phyloP scores from a whole-genome alignment of 345 rosid species.

The Cardiospermum halicacabum region DNA sequence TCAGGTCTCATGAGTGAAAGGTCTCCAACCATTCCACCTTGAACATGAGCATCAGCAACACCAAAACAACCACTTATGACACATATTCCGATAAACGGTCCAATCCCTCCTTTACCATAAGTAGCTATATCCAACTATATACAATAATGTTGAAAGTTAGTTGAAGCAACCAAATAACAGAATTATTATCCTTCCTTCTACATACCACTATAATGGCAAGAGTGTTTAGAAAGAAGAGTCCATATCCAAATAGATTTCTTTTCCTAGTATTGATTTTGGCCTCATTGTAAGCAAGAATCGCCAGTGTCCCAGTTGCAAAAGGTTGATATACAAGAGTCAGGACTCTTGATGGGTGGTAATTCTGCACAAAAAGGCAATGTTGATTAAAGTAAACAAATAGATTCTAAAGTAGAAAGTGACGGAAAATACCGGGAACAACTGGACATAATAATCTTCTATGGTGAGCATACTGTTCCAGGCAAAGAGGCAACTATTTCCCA shows the following conservation, averaged over 20 bases:
- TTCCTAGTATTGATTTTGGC: constrained; percentile 62
- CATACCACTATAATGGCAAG: constrained; percentile 69
- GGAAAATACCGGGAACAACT: constrained; percentile 56
- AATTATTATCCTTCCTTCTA: constrained; percentile 3
- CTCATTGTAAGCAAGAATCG: constrained; percentile 54
- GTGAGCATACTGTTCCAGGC: constrained; percentile 88
- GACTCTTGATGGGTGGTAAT: constrained; percentile 69
- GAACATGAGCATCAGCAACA: constrained; percentile 73
- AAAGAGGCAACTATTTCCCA: constrained; percentile 74
- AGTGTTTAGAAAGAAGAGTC: constrained; percentile 47
- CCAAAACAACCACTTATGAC: constrained; percentile 52
- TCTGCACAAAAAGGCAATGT: no score
- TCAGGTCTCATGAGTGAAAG: constrained; percentile 83
- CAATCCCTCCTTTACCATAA: constrained; percentile 61
- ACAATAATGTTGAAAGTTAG: not conserved
- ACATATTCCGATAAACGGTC: constrained; percentile 60
- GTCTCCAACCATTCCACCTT: constrained; percentile 92
- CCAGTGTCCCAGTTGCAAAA: constrained; percentile 56
- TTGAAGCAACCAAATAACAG: no score
- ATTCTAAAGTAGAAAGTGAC: not conserved
- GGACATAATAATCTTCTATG: constrained; percentile 58
- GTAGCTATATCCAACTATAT: constrained; percentile 63
- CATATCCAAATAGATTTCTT: constrained; percentile 66
- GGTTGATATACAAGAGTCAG: constrained; percentile 82
- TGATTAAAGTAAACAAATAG: not conserved